These are phyloP conservation scores for Russula compacta DNA, from an alignment of 768 basidiomycete genomes.

Conservation along the genomic window DNA sequence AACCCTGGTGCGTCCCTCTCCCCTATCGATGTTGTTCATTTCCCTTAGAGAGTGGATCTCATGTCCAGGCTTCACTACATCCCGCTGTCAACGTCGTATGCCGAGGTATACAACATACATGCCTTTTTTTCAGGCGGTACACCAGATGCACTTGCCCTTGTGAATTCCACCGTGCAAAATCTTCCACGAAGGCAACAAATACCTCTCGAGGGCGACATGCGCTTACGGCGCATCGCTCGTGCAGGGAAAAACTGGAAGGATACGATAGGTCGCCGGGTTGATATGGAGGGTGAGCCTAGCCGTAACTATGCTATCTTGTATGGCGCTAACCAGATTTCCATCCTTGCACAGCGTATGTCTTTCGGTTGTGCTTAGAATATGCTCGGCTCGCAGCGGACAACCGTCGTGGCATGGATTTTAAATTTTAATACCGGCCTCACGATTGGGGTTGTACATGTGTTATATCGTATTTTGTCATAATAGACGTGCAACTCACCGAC, in stretches of 20 bases:
- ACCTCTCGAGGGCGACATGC: slow-evolving; percentile 54
- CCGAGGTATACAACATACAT: slow-evolving; percentile 89
- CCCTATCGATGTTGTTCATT: neutral
- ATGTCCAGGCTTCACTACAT: slow-evolving; percentile 82
- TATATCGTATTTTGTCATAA: neutral
- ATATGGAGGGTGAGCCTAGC: slow-evolving; percentile 77
- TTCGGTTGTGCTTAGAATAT: slow-evolving; percentile 82
- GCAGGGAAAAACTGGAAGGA: slow-evolving; percentile 93
- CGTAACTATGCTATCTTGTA: neutral
- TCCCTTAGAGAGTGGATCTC: neutral
- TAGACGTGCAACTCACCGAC: neutral
- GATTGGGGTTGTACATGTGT: neutral
- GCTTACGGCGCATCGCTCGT: slow-evolving; percentile 72
- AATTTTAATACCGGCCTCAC: neutral
- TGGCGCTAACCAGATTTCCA: slow-evolving; percentile 11
- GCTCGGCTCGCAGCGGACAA: slow-evolving; percentile 80
- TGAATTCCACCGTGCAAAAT: slow-evolving; percentile 38
- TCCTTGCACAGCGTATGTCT: slow-evolving; percentile 62
- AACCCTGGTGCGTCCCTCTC: slow-evolving; percentile 59
- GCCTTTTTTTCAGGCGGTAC: slow-evolving; percentile 89
- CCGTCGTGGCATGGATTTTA: slow-evolving; percentile 55
- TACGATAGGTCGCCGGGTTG: slow-evolving; percentile 68
- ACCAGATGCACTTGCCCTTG: slow-evolving; percentile 42
- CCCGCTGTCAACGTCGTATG: slow-evolving; percentile 77
- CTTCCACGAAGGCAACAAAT: slow-evolving; percentile 30